These are phyloP conservation scores for Coemansia sp. DNA, from an alignment of 192 early-diverging fungal genomes.

Conservation along the genomic window DNA sequence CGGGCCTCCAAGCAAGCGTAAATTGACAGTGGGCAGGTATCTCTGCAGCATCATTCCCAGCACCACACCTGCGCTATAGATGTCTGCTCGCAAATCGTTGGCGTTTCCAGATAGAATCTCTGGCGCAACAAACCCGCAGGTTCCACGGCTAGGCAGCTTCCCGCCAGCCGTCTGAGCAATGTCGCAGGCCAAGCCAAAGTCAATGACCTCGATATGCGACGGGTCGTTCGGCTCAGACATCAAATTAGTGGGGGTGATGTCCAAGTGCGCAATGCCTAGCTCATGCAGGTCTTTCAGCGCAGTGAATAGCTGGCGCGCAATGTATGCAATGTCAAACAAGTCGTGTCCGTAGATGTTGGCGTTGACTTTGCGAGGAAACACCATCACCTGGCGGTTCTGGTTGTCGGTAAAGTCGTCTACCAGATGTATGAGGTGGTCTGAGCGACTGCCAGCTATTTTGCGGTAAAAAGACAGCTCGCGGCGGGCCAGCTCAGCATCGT, in stretches of 20 bases:
- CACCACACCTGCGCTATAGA: conserved; percentile 69
- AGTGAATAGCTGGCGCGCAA: conserved; percentile 54
- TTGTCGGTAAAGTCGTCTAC: conserved; percentile 64
- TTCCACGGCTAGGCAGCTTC: conserved; percentile 63
- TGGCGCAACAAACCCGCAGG: conserved; percentile 72
- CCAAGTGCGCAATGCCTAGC: conserved; percentile 64
- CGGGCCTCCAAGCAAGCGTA: conserved; percentile 69
- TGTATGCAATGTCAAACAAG: conserved; percentile 54
- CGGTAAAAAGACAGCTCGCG: conserved; percentile 58
- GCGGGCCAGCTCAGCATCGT: conserved; percentile 53
- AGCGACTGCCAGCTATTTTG: conserved; percentile 39
- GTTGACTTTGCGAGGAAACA: conserved; percentile 58
- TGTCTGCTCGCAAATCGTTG: conserved; percentile 55
- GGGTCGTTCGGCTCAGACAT: conserved; percentile 56
- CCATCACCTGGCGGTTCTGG: conserved; percentile 57
- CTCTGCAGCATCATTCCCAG: conserved; percentile 73
- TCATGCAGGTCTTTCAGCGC: conserved; percentile 62
- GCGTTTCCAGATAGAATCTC: conserved; percentile 52
- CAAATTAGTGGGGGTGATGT: conserved; percentile 65
- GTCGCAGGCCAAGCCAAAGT: conserved; percentile 70
- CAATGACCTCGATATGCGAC: conserved; percentile 63
- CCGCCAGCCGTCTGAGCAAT: conserved; percentile 18
- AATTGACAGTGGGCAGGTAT: conserved; percentile 60
- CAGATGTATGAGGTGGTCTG: conserved; percentile 56
- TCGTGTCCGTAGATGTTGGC: conserved; percentile 55